A percentile compares a stretch with the other conserved stretches of the same genome.
These are phyloP conservation scores for Puya raimondii DNA, from an alignment of 176 grass and related monocot species.

Conservation along the genomic window DNA sequence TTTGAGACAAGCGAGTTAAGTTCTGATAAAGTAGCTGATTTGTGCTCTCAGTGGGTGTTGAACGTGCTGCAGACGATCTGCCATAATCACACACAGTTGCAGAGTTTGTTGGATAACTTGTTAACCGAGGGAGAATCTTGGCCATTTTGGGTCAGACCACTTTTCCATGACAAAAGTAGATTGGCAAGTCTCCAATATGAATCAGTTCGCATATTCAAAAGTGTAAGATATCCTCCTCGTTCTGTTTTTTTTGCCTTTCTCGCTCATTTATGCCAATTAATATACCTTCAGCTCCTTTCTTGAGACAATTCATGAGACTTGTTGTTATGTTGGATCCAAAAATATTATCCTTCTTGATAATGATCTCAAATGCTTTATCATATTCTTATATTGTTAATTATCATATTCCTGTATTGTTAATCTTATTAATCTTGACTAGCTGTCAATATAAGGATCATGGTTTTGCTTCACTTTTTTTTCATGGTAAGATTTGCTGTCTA, in stretches of 20 bases:
- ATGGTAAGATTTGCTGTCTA: neutral
- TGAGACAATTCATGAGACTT: neutral
- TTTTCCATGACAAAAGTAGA: conserved; percentile 27
- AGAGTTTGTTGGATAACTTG: conserved; percentile 54
- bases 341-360: neutral
- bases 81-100: conserved; percentile 46
- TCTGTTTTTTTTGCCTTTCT: neutral
- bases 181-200: conserved; percentile 21
- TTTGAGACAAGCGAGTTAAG: conserved; percentile 38
- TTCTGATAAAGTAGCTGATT: conserved; percentile 28
- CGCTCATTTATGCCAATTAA: neutral
- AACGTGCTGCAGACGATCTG: conserved; percentile 45
- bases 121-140: conserved; percentile 64
- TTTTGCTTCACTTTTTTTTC: neutral
- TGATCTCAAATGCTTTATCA: neutral
- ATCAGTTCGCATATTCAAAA: conserved; percentile 11
- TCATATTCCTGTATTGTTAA: too few relatives aligned
- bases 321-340: neutral
- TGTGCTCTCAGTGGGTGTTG: conserved; percentile 66
- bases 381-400: neutral
- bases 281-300: neutral
- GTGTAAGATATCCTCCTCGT: conserved; percentile 22
- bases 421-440: too few relatives aligned
- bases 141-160: conserved; percentile 65
- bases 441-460: neutral